Conservation (phyloP, 495 filamentous ascomycete species). For the Daldinia childiae region DNA sequence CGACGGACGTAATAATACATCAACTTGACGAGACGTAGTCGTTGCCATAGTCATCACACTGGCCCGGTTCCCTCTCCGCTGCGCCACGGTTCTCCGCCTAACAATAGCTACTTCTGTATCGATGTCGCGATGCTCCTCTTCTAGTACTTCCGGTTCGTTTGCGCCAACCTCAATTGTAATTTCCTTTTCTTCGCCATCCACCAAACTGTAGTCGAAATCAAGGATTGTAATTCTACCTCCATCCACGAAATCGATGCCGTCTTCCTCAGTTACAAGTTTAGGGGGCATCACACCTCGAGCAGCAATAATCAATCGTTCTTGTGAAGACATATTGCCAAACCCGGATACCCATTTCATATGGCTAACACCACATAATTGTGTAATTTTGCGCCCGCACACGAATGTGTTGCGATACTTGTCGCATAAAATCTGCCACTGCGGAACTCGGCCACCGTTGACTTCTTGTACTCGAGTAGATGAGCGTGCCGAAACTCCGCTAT, state of each 20-base stretch:
- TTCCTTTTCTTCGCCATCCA: constrained; percentile 64
- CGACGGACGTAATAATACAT: constrained; percentile 57
- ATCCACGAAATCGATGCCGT: constrained; percentile 79
- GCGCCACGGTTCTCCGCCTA: constrained; percentile 75
- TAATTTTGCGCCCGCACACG: constrained; percentile 66
- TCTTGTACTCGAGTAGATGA: constrained; percentile 50
- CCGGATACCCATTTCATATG: constrained; percentile 71
- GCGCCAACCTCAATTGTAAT: constrained; percentile 80
- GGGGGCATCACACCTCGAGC: constrained; percentile 77
- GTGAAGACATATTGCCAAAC: constrained; percentile 53
- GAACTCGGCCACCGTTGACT: constrained; percentile 53
- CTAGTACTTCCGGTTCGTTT: constrained; percentile 70
- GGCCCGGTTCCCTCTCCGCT: constrained; percentile 56
- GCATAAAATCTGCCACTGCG: constrained; percentile 75
- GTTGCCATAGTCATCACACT: constrained; percentile 50
- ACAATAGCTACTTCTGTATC: constrained; percentile 85
- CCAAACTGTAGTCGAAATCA: constrained; percentile 73
- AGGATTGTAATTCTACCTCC: constrained; percentile 80
- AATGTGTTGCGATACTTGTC: constrained; percentile 72
- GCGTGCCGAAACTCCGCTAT: constrained; percentile 52
- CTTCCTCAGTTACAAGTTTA: constrained; percentile 69
- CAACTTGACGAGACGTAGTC: constrained; percentile 51
- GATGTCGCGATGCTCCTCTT: constrained; percentile 79
- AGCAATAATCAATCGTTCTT: constrained; percentile 74
- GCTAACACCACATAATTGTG: constrained; percentile 64